phyloP scores from a whole-genome alignment of 176 grass and related monocot genomes.

The Puccinellia tenuiflora region DNA sequence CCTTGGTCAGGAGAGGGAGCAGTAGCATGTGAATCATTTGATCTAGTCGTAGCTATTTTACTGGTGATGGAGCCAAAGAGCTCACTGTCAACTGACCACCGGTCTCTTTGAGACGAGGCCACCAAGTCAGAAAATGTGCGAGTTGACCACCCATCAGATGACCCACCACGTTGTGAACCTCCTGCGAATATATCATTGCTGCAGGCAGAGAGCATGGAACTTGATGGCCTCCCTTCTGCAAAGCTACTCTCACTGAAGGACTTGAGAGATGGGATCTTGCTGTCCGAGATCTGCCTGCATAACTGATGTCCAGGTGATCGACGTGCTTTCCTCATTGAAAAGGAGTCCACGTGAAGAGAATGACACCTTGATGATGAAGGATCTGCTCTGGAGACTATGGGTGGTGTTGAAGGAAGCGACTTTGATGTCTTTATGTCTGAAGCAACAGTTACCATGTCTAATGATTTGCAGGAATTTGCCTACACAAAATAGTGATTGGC shows the following conservation, averaged over 20 bases:
- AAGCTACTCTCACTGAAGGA: constrained; percentile 31
- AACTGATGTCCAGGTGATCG: constrained; percentile 45
- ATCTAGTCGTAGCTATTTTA: constrained; percentile 22
- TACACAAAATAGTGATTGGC: neutral
- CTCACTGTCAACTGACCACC: constrained; percentile 65
- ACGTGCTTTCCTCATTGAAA: constrained; percentile 45
- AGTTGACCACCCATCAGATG: constrained; percentile 67
- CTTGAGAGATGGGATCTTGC: constrained; percentile 50
- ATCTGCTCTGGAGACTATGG: constrained; percentile 1
- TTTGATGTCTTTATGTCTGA: constrained; percentile 41
- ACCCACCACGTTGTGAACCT: constrained; percentile 22
- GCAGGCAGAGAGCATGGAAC: constrained; percentile 20
- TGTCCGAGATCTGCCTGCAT: constrained; percentile 45
- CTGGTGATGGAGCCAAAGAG: constrained; percentile 18
- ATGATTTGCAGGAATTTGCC: constrained; percentile 8
- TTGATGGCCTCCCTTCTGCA: constrained; percentile 14
- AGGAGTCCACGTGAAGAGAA: constrained; percentile 28
- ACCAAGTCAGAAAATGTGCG: constrained; percentile 58
- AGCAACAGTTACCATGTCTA: neutral
- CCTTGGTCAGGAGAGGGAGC: constrained; percentile 28
- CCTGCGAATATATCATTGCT: constrained; percentile 18
- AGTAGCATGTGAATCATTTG: constrained; percentile 27
- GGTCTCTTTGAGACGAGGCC: constrained; percentile 45
- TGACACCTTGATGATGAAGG: constrained; percentile 24
- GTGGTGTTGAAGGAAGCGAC: constrained; percentile 41